Percentiles rank a stretch among this genome's conserved stretches.
Conservation (phyloP, 352 stramenopile species). For the Blastocystis sp. region DNA sequence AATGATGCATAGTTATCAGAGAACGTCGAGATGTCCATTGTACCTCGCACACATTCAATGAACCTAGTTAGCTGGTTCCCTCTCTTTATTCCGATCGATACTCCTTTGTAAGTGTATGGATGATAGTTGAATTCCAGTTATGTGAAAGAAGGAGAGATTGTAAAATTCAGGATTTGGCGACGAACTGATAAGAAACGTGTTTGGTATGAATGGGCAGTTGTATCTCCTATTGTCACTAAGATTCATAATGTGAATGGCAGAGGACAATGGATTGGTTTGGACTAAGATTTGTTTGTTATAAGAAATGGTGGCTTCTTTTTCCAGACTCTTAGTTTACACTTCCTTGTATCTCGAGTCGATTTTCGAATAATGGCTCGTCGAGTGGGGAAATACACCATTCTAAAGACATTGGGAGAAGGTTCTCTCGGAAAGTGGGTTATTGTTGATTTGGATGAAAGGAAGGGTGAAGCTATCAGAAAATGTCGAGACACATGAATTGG, state of each 20-base stretch:
- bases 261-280: constrained; percentile 54
- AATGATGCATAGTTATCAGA: constrained; percentile 79
- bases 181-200: constrained; percentile 80
- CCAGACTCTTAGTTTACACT: background rate
- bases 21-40: constrained; percentile 88
- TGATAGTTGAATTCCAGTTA: constrained; percentile 39
- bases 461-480: constrained; percentile 90
- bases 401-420: constrained; percentile 89
- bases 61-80: constrained; percentile 99
- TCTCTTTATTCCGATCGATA: constrained; percentile 90
- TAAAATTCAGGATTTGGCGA: constrained; percentile 88
- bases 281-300: constrained; percentile 18
- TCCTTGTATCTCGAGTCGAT: background rate
- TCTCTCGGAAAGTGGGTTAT: constrained; percentile 86
- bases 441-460: background rate
- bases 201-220: constrained; percentile 96
- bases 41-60: constrained; percentile 86
- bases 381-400: constrained; percentile 91
- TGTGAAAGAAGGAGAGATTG: constrained; percentile 77
- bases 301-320: too few relatives aligned
- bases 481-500: constrained; percentile 87
- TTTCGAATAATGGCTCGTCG: constrained; percentile 18
- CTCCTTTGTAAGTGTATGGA: constrained; percentile 75
- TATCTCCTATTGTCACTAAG: constrained; percentile 73
- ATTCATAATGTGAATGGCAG: constrained; percentile 93